phyloP scores from a whole-genome alignment of 768 basidiomycete genomes.

The Daedaleopsis sinensis region DNA sequence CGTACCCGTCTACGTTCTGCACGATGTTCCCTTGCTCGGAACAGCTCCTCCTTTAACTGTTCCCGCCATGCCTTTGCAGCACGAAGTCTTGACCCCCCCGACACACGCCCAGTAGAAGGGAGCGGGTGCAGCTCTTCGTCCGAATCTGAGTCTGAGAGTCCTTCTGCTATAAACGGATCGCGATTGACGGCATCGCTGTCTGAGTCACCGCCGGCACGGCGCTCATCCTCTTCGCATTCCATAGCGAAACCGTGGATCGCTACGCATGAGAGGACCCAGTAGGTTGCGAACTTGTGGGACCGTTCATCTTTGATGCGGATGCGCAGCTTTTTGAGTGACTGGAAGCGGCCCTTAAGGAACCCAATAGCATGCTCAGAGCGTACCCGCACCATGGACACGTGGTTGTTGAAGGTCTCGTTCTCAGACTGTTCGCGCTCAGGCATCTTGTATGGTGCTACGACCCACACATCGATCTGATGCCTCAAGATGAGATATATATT shows the following conservation, averaged over 20 bases:
- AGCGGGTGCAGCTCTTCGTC: background rate
- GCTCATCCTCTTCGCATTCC: slow-evolving; percentile 34
- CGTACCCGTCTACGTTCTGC: too few species aligned
- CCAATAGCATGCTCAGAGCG: slow-evolving; percentile 44
- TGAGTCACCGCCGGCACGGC: background rate
- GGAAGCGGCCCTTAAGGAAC: slow-evolving; percentile 44
- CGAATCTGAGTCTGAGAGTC: background rate
- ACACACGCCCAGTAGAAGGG: background rate
- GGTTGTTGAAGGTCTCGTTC: slow-evolving; percentile 39
- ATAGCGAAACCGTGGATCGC: slow-evolving; percentile 35
- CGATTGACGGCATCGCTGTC: background rate
- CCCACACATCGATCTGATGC: too few species aligned
- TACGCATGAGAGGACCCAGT: slow-evolving; percentile 38
- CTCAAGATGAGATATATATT: too few species aligned
- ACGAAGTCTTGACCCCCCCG: too few species aligned
- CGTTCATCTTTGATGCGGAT: slow-evolving; percentile 28
- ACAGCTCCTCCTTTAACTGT: background rate
- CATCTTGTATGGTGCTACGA: slow-evolving; percentile 26
- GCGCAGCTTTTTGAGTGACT: slow-evolving; percentile 36
- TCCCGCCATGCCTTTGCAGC: background rate
- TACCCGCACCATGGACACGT: slow-evolving; percentile 39
- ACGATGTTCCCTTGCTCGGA: background rate
- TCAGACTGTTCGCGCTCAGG: slow-evolving; percentile 32
- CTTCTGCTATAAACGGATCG: background rate
- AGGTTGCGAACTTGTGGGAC: slow-evolving; percentile 33